Base-by-base conservation (phyloP, 441 rosid genomes). In the Dalechampia spathulata region DNA sequence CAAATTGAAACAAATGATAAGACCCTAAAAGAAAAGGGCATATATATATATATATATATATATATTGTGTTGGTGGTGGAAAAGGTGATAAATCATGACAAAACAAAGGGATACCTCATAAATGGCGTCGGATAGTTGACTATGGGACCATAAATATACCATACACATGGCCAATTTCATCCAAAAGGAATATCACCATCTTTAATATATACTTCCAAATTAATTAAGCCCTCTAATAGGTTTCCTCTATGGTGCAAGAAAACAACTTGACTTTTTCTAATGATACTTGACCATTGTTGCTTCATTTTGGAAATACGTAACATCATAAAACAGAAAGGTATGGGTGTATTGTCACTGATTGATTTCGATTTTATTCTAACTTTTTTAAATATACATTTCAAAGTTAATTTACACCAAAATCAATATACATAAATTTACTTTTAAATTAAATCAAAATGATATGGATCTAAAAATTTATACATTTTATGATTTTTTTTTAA, bases 201-300 rank as follows among this genome's bases (percentile, higher is more conserved):
- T 30, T 30, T 55, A 49, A 41, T n/a, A 6, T n/a, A 49, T 21
- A 49, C 6, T 37, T 16, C 43, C 43, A 27, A 10, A 48, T 49
- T 43, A 59, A 55, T 69, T 69, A 13, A 40, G 55, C 36, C 57
- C 57, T 27, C 41, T 58, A 40, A 58, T 58, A 27, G 14, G 10
- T 49, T 64, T 49, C 62, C 49, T 16, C 42, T 30, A 11, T 38
- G 16, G 0, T 46, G 63, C 42, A 55, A 59, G 37, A 55, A 4
- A 45, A 59, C 62, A 43, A 60, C 26, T 48, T 19, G 7, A 13
- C 50, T 30, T 30, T 57, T 40, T 58, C 30, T 23, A 26, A 26
- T 20, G 34, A 42, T 46, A 58, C 17, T 42, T 60, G 39, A 41
- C 48, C 42, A 41, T 43, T 34, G 6, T 23, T 51, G 15, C 57